Evolutionary conservation across 176 grass and related monocot genomes (phyloP).

Genomic region (Oryza brachyantha): DNA sequence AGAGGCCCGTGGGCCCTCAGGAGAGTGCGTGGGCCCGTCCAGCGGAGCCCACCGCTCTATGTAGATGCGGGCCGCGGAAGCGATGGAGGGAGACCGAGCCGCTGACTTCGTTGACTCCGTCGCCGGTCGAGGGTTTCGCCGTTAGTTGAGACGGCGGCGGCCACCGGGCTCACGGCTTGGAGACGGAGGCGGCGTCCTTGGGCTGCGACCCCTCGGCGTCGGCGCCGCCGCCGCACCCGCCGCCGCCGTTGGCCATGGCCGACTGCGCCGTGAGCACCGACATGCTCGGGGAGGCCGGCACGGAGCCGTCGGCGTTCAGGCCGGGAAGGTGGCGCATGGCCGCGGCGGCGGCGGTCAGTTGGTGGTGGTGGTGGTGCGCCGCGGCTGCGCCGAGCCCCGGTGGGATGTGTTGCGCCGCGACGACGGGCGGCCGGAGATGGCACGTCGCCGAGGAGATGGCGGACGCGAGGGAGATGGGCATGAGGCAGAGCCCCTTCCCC

Average conservation of each 20-base stretch:
- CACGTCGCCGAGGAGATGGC: conserved; percentile 81
- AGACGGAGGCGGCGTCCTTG: conserved; percentile 51
- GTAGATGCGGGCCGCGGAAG: background rate
- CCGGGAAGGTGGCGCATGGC: conserved; percentile 7
- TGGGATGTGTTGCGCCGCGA: background rate
- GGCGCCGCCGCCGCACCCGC: background rate
- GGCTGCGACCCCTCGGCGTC: conserved; percentile 19
- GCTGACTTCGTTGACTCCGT: background rate
- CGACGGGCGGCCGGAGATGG: conserved; percentile 37
- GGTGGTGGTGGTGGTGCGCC: background rate
- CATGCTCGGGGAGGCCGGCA: conserved; percentile 51
- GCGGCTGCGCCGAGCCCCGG: background rate
- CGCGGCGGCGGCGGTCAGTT: conserved; percentile 13
- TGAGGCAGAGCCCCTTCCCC: conserved; percentile 97
- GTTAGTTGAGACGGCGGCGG: conserved; percentile 1
- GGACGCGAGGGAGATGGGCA: conserved; percentile 92
- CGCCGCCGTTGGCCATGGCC: conserved; percentile 43
- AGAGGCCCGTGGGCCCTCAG: conserved; percentile 1
- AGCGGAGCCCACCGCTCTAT: background rate
- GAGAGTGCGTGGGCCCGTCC: background rate
- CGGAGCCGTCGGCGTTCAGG: conserved; percentile 15
- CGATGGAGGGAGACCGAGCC: background rate
- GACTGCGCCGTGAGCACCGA: conserved; percentile 52
- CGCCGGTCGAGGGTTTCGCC: conserved; percentile 25
- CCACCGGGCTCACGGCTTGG: conserved; percentile 29